Evolutionary conservation across 148 eudicot genomes (phyloP).

Genomic region (Silene uniflora): DNA sequence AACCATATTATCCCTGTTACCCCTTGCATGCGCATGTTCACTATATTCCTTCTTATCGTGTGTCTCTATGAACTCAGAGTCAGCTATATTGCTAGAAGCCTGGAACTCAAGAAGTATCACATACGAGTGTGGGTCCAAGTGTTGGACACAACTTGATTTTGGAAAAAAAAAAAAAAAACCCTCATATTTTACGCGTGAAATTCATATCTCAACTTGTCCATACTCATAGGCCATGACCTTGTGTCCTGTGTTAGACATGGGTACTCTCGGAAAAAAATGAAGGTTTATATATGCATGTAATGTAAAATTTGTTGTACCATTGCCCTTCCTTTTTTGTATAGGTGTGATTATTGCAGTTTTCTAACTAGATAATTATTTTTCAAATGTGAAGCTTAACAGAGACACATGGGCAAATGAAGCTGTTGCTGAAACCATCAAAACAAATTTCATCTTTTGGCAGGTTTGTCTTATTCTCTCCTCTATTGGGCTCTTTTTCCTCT

Average conservation of each 20-base stretch:
- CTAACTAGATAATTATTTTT: slow-evolving; percentile 15
- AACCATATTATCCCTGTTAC: too few relatives aligned
- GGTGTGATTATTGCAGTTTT: background rate
- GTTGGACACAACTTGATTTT: background rate
- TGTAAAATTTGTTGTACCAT: background rate
- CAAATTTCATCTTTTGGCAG: slow-evolving; percentile 97
- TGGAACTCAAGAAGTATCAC: too few relatives aligned
- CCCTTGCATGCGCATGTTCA: too few relatives aligned
- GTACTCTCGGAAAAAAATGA: too few relatives aligned
- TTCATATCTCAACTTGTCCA: too few relatives aligned
- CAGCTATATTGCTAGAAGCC: too few relatives aligned
- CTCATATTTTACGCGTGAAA: too few relatives aligned
- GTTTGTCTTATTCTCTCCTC: slow-evolving; percentile 22
- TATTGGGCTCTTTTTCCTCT: background rate
- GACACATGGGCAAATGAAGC: slow-evolving; percentile 99
- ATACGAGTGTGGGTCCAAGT: too few relatives aligned
- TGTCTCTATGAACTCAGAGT: background rate
- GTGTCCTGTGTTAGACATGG: background rate
- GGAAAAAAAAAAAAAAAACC: too few relatives aligned
- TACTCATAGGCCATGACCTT: too few relatives aligned
- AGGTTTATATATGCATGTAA: background rate
- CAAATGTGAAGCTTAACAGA: slow-evolving; percentile 70
- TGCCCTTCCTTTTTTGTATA: background rate
- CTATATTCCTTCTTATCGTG: background rate
- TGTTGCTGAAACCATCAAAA: slow-evolving; percentile 82